These are phyloP conservation scores for Juncus effusus DNA, from an alignment of 176 grass and related monocot species.

Conservation along the genomic window DNA sequence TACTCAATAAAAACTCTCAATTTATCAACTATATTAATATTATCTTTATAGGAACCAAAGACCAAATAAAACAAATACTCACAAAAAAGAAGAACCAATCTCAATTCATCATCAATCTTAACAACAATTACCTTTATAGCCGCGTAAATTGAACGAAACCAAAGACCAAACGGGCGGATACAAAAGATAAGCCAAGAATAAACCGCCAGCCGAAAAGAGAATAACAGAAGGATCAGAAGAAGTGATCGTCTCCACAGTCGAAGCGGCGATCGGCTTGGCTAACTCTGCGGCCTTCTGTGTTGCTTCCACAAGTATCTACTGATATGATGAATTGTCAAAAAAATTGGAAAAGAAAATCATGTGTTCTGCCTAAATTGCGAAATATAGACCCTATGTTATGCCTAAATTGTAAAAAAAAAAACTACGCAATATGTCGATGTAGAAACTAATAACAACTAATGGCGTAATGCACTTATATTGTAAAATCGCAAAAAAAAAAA, in stretches of 20 bases:
- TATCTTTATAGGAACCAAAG: background rate
- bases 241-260: conserved; percentile 58
- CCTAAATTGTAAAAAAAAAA: too few relatives aligned
- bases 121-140: conserved; percentile 58
- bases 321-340: conserved; percentile 23
- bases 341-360: background rate
- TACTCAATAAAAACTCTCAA: too few relatives aligned
- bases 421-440: too few relatives aligned
- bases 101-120: background rate
- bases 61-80: background rate
- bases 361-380: background rate
- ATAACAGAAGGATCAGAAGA: conserved; percentile 41
- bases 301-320: conserved; percentile 62
- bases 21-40: too few relatives aligned
- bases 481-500: too few relatives aligned
- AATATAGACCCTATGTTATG: too few relatives aligned
- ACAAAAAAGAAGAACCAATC: background rate
- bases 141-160: conserved; percentile 59
- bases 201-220: conserved; percentile 52
- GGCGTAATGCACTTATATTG: too few relatives aligned
- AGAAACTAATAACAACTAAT: too few relatives aligned
- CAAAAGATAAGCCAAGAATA: conserved; percentile 76
- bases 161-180: conserved; percentile 71
- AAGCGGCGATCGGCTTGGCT: conserved; percentile 72
- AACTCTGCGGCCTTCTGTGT: conserved; percentile 57